Evolutionary conservation across 1,284 basidiomycete species (phyloP).

Genomic region (Leccinum proximum): DNA sequence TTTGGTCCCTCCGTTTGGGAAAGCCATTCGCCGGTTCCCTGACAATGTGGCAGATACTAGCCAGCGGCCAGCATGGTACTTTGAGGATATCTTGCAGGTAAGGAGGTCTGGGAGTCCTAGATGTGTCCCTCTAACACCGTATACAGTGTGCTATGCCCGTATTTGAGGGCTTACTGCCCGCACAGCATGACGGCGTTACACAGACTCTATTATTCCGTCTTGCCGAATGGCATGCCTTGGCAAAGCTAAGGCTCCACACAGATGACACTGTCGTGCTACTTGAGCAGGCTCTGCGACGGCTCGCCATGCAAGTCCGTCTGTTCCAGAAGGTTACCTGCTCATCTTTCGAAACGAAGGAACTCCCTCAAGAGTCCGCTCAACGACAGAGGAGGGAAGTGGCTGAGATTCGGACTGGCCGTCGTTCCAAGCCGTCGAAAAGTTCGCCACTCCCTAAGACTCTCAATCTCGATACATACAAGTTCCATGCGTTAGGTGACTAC

Average conservation of each 20-base stretch:
- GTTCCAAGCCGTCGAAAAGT: neutral
- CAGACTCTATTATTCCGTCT: neutral
- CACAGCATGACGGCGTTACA: neutral
- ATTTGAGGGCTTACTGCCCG: neutral
- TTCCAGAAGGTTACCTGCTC: neutral
- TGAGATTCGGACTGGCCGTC: neutral
- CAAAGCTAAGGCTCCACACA: neutral
- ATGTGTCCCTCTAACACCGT: neutral
- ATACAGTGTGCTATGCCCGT: neutral
- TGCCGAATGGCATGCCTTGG: neutral
- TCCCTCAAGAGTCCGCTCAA: neutral
- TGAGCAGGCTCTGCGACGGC: neutral
- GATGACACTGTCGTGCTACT: neutral
- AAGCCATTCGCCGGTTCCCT: slow-evolving; percentile 4
- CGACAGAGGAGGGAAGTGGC: neutral
- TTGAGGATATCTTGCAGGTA: neutral
- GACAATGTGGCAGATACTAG: slow-evolving; percentile 5
- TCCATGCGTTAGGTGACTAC: slow-evolving; percentile 5
- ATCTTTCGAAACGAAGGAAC: neutral
- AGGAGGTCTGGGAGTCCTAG: neutral
- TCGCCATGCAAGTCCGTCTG: neutral
- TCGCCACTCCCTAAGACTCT: neutral
- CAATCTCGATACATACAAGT: slow-evolving; percentile 7
- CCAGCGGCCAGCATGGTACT: neutral
- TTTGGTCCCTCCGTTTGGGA: neutral